Evolutionary conservation across 2,329 filamentous ascomycete species (phyloP), one percentile per base, ranked within the genome.

Genomic region (Arthroderma uncinatum): DNA sequence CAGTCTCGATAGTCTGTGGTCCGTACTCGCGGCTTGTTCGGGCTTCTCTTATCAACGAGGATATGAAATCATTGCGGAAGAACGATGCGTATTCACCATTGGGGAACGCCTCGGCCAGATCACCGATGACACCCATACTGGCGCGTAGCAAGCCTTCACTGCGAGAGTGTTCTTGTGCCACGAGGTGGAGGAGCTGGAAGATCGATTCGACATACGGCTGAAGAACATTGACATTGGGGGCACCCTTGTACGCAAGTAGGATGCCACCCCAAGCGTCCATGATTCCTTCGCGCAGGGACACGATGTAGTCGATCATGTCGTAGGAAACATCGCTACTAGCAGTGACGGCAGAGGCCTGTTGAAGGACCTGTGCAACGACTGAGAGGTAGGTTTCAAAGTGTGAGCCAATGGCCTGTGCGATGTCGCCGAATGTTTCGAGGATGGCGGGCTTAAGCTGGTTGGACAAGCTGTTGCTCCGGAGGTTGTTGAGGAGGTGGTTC

Each of bases 181-280:
- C 86, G 60, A 83, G 80, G 67, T 87, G 85, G 47, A 98, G 82
- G 55, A 97, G 82, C 64, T 87, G 80, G 77, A 97, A 96, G 67
- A 98, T 92, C 6, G 85, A 82, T 64, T 87, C 81, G 19, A 97
- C 82, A 65, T 88, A 95, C 59, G 83, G 87, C 66, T 85, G 81
- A 30, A 96, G 79, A 40, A 82, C 75, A 70, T 82, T 76, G 58
- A 85, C 86, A 58, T 74, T 68, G 55, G 70, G 65, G 33, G 67
- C 88, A 54, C 80, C 75, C 78, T 93, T 95, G 86, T 97, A 90
- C 55, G 93, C 90, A 71, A 92, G 84, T 68, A 98, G 90, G 63
- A 95, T 93, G 64, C 93, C 93, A 66, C 91, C 90, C 91, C 94
- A 98, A 34, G 93, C 93, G 78, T 98, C 93, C 86, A 97, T 95